Conservation (phyloP, 768 basidiomycete species). For the Leccinum pellstonianum region DNA sequence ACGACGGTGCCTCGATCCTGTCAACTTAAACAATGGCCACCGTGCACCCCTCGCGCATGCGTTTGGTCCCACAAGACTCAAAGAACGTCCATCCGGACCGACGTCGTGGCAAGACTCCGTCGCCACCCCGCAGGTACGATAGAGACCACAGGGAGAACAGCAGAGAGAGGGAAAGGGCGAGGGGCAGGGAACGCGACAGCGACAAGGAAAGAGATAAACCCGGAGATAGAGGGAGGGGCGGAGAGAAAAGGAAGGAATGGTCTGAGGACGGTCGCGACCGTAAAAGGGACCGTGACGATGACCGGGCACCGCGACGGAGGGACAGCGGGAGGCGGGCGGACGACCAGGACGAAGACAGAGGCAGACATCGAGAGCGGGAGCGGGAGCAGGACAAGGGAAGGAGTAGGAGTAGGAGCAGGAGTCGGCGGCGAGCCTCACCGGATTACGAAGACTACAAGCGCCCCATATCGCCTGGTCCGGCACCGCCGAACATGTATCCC, state of each 20-base stretch:
- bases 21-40: conserved; percentile 52
- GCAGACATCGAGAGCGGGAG: conserved; percentile 24
- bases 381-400: conserved; percentile 15
- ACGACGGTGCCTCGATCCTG: not conserved
- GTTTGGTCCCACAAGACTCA: conserved; percentile 53
- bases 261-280: conserved; percentile 6
- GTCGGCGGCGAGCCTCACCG: conserved; percentile 50
- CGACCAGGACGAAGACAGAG: conserved; percentile 21
- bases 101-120: conserved; percentile 44
- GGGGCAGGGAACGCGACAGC: conserved; percentile 16
- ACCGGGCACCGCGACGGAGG: conserved; percentile 1
- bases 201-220: conserved; percentile 24
- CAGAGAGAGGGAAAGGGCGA: conserved; percentile 27
- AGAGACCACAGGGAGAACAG: conserved; percentile 30
- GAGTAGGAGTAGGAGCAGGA: conserved; percentile 13
- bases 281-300: conserved; percentile 1
- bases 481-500: conserved; percentile 58
- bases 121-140: conserved; percentile 36
- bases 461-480: conserved; percentile 38
- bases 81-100: conserved; percentile 16
- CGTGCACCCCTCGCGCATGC: conserved; percentile 72
- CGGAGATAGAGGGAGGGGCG: not conserved
- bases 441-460: conserved; percentile 59
- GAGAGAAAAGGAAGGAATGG: not conserved
- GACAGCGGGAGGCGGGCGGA: conserved; percentile 5